Evolutionary conservation across 1,284 basidiomycete species (phyloP), one percentile per base, ranked within the genome.

Genomic region (Cerrena zonata): DNA sequence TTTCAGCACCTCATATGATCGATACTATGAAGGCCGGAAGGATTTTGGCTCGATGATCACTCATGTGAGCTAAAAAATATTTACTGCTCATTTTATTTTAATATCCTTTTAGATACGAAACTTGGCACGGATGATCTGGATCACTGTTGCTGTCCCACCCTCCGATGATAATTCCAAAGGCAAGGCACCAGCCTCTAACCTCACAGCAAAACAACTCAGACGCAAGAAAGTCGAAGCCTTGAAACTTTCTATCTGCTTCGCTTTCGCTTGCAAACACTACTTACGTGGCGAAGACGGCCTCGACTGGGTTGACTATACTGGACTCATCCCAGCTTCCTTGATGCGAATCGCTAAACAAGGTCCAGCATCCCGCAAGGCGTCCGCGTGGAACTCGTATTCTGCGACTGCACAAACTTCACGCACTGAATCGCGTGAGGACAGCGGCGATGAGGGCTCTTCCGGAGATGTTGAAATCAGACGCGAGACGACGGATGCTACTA

Each of bases 1-100:
- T 44, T 46, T 23, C 56, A 89, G 86, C 18, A 86, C 85, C 22
- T 89, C 85, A 10, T 89, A 90, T 58, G 88, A 90, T 60, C 81
- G 86, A 39, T 89, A 82, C 62, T 88, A 84, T 75, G 87, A 94
- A 70, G 93, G 91, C 39, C 78, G 91, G 54, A 94, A 90, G 66
- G 80, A 86, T 49, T 94, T 93, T 66, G 78, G 79, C 0, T 62
- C 76, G 4, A 63, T 90, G 56, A 78, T 75, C 12, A 75, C 84
- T 23, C 80, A 82, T 56, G 77, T 82, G 54, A 64, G 79, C n/a
- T 55, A 40, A 25, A 45, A 25, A 15, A 45, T 42, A 38, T 24
- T 12, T 25, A 37, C 25, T 42, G 19, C 18, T 5, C 36, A 7
- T 5, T 23, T 22, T 18, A 38, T 5, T 38, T 37, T 19, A 41